Evolutionary conservation across 306 rosid genomes (phyloP).

Genomic region (Quercus wislizeni): DNA sequence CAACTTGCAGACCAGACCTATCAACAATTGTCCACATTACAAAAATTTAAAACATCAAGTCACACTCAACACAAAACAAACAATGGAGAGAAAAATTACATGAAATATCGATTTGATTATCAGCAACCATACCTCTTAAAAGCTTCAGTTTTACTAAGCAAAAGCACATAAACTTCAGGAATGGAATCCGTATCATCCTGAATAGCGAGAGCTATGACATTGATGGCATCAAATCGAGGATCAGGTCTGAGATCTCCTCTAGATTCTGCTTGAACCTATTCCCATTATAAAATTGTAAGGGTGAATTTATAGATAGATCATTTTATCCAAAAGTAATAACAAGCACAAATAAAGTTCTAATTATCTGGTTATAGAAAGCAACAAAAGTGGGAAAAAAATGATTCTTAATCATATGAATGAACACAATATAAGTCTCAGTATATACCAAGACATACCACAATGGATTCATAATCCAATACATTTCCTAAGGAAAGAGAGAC

Average conservation of each 20-base stretch:
- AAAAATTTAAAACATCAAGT: not conserved
- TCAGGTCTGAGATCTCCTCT: constrained; percentile 86
- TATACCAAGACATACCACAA: too few species aligned
- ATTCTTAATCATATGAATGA: not conserved
- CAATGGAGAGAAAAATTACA: constrained; percentile 5
- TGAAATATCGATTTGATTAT: constrained; percentile 11
- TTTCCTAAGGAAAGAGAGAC: too few species aligned
- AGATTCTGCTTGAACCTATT: constrained; percentile 80
- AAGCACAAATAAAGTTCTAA: not conserved
- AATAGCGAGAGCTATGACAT: constrained; percentile 33
- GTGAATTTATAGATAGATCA: not conserved
- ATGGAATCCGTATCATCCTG: not conserved
- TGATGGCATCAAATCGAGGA: constrained; percentile 79
- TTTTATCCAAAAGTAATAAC: not conserved
- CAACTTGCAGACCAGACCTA: not conserved
- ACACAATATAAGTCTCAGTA: not conserved
- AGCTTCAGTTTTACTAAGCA: constrained; percentile 41
- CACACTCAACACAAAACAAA: constrained; percentile 3
- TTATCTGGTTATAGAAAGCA: not conserved
- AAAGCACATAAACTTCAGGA: constrained; percentile 53
- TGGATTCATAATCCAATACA: too few species aligned
- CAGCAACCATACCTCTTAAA: constrained; percentile 52
- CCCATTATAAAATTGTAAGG: constrained; percentile 1
- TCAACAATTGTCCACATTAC: not conserved
- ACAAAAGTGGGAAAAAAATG: not conserved